Base-by-base conservation (phyloP, 1,284 basidiomycete genomes). In the Prillingera fragicola region DNA sequence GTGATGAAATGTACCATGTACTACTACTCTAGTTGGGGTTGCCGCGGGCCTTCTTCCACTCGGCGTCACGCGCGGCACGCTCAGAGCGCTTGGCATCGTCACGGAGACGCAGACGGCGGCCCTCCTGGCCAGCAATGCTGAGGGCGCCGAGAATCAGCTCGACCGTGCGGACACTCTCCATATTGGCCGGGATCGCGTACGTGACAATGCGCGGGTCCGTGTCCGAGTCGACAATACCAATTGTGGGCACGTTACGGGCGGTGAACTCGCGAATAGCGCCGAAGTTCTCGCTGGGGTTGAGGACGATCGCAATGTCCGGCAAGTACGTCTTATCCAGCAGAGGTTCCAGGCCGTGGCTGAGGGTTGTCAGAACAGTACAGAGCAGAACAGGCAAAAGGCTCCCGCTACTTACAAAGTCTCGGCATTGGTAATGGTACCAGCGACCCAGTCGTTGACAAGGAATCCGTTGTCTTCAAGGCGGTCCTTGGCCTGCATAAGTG, bases 171-270 rank as follows among this genome's bases (percentile, higher is more conserved):
- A 85, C 79, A 64, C 64, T 67, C 66, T 97, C 94, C 48, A 63
- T 56, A 70, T 98, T 99, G 28, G 89, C 92, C 1, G 92, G 94
- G 60, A 99, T 96, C 26, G 95, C 85, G 71, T 97, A 98, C 77
- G 96, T 97, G 48, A 98, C 92, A 27, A 91, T 77, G 15, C 95
- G 82, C 5, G 95, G 95, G 71, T 99, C 95, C 29, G 84, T 87
- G 67, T 99, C 90, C 22, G 90, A 87, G 72, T 99, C 95, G 48
- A 92, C 80, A 53, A 98, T 83, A 22, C 83, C 89, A 53, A 92
- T 80, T 0, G 89, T 92, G 1, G 89, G 89, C 38, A 92, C 79
- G 61, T 89, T 83, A 51, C 83, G 78, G 38, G 83, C 75, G 6
- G 85, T 85, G 60, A 86, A 89, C 74, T 94, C 89, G 43, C 83